Conservation (phyloP, 1,284 basidiomycete species). For the Pyrrhoderma lamaoense region DNA sequence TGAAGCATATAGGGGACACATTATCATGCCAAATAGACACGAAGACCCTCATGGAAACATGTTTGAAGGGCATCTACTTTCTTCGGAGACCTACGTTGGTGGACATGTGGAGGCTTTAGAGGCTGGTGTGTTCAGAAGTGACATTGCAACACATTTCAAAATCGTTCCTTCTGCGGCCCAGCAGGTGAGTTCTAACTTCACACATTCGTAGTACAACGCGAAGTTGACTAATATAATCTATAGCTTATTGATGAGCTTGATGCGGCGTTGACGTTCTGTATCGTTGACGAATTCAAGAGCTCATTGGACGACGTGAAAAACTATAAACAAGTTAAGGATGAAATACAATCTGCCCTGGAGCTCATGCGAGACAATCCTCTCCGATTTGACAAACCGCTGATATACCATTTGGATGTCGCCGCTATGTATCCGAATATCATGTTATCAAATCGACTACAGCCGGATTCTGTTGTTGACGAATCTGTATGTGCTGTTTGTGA, state of each 20-base stretch:
- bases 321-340: constrained; percentile 86
- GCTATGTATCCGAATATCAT: constrained; percentile 99
- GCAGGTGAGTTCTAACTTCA: constrained; percentile 44
- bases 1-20: constrained; percentile 86
- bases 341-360: constrained; percentile 79
- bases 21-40: constrained; percentile 98
- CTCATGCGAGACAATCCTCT: constrained; percentile 87
- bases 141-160: constrained; percentile 95
- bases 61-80: constrained; percentile 92
- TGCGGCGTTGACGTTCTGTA: constrained; percentile 83
- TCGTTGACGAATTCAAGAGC: constrained; percentile 81
- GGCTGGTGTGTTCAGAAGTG: constrained; percentile 96
- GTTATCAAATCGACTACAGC: constrained; percentile 98
- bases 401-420: constrained; percentile 98
- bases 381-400: constrained; percentile 87
- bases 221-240: too few species aligned
- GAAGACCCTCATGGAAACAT: constrained; percentile 90
- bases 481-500: constrained; percentile 97
- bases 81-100: constrained; percentile 98
- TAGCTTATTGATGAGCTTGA: constrained; percentile 95
- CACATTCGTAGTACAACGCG: neutral
- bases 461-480: constrained; percentile 97
- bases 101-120: constrained; percentile 98
- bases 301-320: constrained; percentile 86
- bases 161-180: constrained; percentile 85